These are phyloP conservation scores for Penicillium malachiteum DNA, from an alignment of 495 filamentous ascomycete genomes.

Conservation along the genomic window DNA sequence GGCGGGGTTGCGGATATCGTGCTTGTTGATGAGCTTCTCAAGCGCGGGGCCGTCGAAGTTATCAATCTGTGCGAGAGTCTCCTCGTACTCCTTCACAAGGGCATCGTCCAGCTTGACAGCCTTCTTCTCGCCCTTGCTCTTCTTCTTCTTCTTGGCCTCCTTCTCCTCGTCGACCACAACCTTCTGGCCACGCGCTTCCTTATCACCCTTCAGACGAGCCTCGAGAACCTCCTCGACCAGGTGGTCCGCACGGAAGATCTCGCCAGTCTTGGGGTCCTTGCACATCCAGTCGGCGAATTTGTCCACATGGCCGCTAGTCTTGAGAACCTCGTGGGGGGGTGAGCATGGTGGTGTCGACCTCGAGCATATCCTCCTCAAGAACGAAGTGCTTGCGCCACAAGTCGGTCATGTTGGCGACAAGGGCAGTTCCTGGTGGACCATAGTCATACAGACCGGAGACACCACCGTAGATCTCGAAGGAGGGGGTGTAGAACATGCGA, in stretches of 20 bases:
- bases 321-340: constrained; percentile 88
- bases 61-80: constrained; percentile 69
- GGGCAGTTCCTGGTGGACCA: constrained; percentile 76
- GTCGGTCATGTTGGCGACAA: constrained; percentile 85
- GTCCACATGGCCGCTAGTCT: constrained; percentile 96
- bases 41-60: constrained; percentile 68
- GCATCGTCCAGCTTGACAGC: constrained; percentile 64
- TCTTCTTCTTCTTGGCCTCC: constrained; percentile 66
- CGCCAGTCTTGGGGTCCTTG: constrained; percentile 96
- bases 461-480: constrained; percentile 92
- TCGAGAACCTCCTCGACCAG: constrained; percentile 92
- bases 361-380: constrained; percentile 86
- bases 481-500: constrained; percentile 89
- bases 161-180: constrained; percentile 64
- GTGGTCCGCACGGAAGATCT: constrained; percentile 94
- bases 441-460: constrained; percentile 84
- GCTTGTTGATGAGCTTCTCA: constrained; percentile 60
- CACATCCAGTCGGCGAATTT: constrained; percentile 99
- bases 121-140: constrained; percentile 50
- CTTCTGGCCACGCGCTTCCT: constrained; percentile 72
- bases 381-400: constrained; percentile 91
- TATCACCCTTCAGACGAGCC: constrained; percentile 74
- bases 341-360: constrained; percentile 81
- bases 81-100: constrained; percentile 65
- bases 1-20: constrained; percentile 63